A percentile compares a stretch with the other conserved stretches of the same genome.
Conservation (phyloP, 257 asterid species). For the Petrea volubilis region DNA sequence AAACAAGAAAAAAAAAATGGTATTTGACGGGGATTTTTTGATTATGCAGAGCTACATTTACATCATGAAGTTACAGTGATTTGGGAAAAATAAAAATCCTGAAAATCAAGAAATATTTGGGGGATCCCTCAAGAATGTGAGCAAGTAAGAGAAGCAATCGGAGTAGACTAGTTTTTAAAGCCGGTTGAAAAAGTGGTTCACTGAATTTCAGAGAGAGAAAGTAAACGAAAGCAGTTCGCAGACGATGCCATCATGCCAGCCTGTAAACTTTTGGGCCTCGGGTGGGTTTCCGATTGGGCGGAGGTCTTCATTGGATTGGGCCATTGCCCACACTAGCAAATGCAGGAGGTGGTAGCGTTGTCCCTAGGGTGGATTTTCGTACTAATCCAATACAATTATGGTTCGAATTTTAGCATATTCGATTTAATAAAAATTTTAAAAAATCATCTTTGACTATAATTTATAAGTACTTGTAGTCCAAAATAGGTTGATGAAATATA, state of each 20-base stretch:
- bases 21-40: neutral
- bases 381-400: too few species aligned
- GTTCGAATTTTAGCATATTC: too few species aligned
- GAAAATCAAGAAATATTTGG: neutral
- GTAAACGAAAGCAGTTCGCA: neutral
- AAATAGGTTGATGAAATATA: too few species aligned
- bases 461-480: too few species aligned
- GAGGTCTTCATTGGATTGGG: neutral
- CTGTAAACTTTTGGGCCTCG: neutral
- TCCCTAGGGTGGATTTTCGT: neutral
- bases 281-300: too few species aligned
- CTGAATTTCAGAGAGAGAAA: neutral
- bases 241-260: constrained; percentile 7
- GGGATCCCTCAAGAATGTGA: neutral
- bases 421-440: too few species aligned
- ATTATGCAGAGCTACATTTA: constrained; percentile 12
- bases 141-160: neutral
- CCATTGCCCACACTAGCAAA: too few species aligned
- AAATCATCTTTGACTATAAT: too few species aligned
- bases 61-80: constrained; percentile 27
- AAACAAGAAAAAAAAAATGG: neutral
- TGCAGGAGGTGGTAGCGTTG: too few species aligned
- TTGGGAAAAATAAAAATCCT: neutral
- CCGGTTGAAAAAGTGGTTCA: constrained; percentile 4
- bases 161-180: constrained; percentile 2